phyloP scores from a whole-genome alignment of 2,329 filamentous ascomycete species.

The Cercospora zeae-maydis region DNA sequence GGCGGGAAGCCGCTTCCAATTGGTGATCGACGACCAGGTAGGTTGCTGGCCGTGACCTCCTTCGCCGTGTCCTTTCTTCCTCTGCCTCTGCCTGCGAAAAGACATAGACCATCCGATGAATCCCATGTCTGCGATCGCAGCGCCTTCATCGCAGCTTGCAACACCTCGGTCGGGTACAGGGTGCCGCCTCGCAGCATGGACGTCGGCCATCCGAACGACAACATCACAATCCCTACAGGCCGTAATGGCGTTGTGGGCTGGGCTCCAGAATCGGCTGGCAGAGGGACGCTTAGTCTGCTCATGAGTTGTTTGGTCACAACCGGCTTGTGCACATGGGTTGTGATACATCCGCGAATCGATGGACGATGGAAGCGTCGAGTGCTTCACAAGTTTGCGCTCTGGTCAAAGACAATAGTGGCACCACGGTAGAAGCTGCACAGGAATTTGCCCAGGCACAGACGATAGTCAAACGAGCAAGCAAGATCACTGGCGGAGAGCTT shows the following conservation, averaged over 20 bases:
- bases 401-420: conserved; percentile 35
- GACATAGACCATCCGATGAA: not conserved
- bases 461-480: conserved; percentile 30
- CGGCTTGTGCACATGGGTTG: conserved; percentile 38
- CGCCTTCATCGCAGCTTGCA: no score
- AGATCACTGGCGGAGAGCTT: conserved; percentile 27
- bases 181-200: not conserved
- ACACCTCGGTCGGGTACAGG: no score
- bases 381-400: conserved; percentile 32
- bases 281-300: conserved; percentile 37
- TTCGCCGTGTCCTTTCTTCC: not conserved
- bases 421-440: conserved; percentile 37
- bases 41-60: no score
- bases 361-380: conserved; percentile 21
- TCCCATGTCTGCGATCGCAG: no score
- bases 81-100: not conserved
- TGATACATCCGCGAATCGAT: conserved; percentile 38
- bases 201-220: not conserved
- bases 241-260: conserved; percentile 30
- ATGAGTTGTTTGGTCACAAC: conserved; percentile 35
- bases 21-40: not conserved
- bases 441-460: conserved; percentile 37
- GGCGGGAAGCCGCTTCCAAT: not conserved
- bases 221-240: not conserved
- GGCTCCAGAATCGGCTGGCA: conserved; percentile 31